Evolutionary conservation across 78 protist genomes (phyloP), one percentile per base, ranked within the genome.

Genomic region (Corallochytrium limacisporum): DNA sequence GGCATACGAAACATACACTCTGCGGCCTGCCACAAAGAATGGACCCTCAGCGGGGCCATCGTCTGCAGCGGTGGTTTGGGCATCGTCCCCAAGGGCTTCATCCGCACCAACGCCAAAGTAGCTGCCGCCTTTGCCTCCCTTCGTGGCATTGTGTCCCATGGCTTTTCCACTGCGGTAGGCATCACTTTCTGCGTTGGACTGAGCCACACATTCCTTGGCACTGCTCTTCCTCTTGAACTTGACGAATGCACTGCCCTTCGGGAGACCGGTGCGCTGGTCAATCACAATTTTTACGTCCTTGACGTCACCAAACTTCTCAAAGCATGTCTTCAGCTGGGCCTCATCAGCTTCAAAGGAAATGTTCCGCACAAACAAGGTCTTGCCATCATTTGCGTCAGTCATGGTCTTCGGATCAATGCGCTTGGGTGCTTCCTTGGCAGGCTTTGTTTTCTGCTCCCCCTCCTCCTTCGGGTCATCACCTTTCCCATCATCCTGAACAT

Each of bases 181-280:
- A n/a, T n/a, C n/a, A n/a, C n/a, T n/a, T n/a, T n/a, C n/a, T n/a
- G n/a, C n/a, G n/a, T n/a, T n/a, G n/a, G 63, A 33, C 63, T 57
- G 44, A 7, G 16, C 32, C 39, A 57, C 32, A 37, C 20, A 20
- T 18, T 7, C 0, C 26, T 24, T 13, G 9, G 63, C 63, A 24
- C 31, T 22, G 31, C 9, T 13, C 26, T 20, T 20, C 40, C 33
- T 39, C 16, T 18, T 37, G 32, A 57, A 57, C 63, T 57, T 57
- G 8, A 28, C 63, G 15, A 57, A 57, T 7, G 63, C 63, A 24
- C 44, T 57, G 63, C 63, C 63, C 32, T 57, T 57, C 33, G 63
- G 63, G 28, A 33, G 63, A 18, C 33, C 9, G 18, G 63, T 57
- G 13, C 33, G 44, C 15, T 20, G 12, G 32, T 57, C 63, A n/a